A percentile compares a stretch with the other conserved stretches of the same genome.
Conservation (phyloP, 2,329 filamentous ascomycete genomes). For the Dothidotthia symphoricarpi region DNA sequence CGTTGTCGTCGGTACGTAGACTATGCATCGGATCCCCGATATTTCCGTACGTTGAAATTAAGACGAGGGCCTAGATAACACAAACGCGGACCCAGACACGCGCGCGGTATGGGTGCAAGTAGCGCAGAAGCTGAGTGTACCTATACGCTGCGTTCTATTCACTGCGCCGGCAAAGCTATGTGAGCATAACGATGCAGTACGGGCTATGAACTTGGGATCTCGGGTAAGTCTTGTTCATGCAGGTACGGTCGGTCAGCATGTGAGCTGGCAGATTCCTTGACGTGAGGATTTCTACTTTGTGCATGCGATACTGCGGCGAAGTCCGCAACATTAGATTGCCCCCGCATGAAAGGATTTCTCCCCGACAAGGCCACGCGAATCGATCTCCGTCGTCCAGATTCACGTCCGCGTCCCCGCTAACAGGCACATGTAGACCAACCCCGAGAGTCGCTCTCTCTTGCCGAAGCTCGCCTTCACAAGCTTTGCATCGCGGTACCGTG, state of each 20-base stretch:
- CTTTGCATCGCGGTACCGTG: slow-evolving; percentile 70
- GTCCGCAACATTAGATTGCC: not conserved
- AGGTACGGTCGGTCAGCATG: slow-evolving; percentile 2
- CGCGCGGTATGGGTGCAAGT: slow-evolving; percentile 76
- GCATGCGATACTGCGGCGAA: not conserved
- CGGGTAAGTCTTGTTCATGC: slow-evolving; percentile 31
- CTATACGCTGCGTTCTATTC: slow-evolving; percentile 85
- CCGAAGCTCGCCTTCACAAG: slow-evolving; percentile 77
- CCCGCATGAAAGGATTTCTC: too few relatives aligned
- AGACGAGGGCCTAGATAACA: slow-evolving; percentile 73
- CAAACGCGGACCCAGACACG: slow-evolving; percentile 80
- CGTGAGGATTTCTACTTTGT: not conserved
- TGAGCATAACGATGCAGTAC: slow-evolving; percentile 84
- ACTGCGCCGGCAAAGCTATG: slow-evolving; percentile 66
- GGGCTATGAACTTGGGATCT: slow-evolving; percentile 57
- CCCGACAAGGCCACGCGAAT: too few relatives aligned
- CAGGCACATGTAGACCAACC: slow-evolving; percentile 62
- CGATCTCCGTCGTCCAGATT: too few relatives aligned
- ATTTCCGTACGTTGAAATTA: slow-evolving; percentile 14
- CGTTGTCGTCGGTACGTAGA: slow-evolving; percentile 70
- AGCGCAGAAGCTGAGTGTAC: slow-evolving; percentile 66
- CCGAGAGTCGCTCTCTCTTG: slow-evolving; percentile 71
- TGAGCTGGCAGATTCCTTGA: too few relatives aligned
- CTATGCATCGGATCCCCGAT: slow-evolving; percentile 13
- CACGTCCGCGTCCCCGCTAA: slow-evolving; percentile 13